Evolutionary conservation across 2,329 filamentous ascomycete genomes (phyloP), one percentile per base, ranked within the genome.

Genomic region (Uncinocarpus reesii): DNA sequence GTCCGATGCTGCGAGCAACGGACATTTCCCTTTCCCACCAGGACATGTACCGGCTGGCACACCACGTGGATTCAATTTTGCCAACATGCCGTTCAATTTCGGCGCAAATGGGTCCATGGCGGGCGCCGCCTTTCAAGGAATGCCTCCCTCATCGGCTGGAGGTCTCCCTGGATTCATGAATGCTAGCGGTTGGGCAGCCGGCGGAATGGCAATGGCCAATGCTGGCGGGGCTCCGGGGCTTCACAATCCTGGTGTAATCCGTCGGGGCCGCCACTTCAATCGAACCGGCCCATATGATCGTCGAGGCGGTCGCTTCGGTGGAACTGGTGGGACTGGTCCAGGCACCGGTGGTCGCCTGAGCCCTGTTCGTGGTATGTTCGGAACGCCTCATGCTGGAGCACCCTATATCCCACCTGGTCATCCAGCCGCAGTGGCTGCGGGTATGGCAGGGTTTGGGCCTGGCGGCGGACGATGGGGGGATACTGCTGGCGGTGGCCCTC

Each of bases 1-100:
- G 49, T 92, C 89, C 15, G 88, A 98, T 69, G 85, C 89, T 31
- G 95, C 93, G 62, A 93, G 85, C 58, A 95, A 95, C 59, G 90
- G 90, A 1, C 90, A 95, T 67, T 95, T 95, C 73, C 88, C 89
- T 1, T 79, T 87, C 35, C 76, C 79, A 41, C 86, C 84, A 58
- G 80, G 81, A 16, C 85, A 90, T 58, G 77, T 81, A 44, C 80
- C 81, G 32, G 79, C 83, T 4, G 90, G 90, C 38, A 95, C 90
- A 4, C 90, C 90, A 29, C 83, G 90, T 26, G 89, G 89, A 0
- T 96, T 96, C 72, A 94, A 87, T 60, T 72, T 96, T 23, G 77
- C 84, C 48, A 85, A 82, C 58, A 77, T 73, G 54, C 77, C 82
- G 62, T 75, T 80, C 46, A 68, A 74, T 35, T 80, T 87, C 60